phyloP scores from a whole-genome alignment of 306 rosid species.

The Vigna mungo region DNA sequence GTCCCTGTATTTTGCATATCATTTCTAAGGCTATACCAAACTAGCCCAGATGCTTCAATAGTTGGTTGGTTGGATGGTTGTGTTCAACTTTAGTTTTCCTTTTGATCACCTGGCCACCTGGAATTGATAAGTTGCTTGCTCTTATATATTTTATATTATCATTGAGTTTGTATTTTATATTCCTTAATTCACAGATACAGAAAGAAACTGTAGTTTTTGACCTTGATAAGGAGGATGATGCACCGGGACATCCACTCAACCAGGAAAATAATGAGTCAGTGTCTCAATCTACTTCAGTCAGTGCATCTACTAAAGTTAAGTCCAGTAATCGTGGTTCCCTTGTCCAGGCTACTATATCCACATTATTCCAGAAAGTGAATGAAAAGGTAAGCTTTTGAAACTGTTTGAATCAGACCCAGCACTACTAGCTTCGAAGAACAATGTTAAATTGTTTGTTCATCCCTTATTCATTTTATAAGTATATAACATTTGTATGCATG shows the following conservation, averaged over 20 bases:
- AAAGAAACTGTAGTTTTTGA: conserved; percentile 47
- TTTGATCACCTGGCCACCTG: conserved; percentile 20
- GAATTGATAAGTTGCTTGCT: conserved; percentile 31
- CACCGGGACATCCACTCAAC: conserved; percentile 47
- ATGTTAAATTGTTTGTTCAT: conserved; percentile 17
- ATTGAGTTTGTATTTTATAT: conserved; percentile 29
- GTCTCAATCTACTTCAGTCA: conserved; percentile 48
- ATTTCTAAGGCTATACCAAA: conserved; percentile 3
- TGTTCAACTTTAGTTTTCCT: conserved; percentile 27
- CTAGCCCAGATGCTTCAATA: conserved; percentile 25
- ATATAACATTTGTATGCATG: conserved; percentile 16
- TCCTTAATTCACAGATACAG: conserved; percentile 49
- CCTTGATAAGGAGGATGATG: conserved; percentile 44
- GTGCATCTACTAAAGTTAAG: conserved; percentile 48
- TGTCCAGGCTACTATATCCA: conserved; percentile 79
- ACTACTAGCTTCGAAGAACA: not conserved
- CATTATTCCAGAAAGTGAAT: conserved; percentile 86
- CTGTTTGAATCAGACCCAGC: conserved; percentile 15
- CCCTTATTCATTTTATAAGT: conserved; percentile 13
- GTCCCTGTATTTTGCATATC: conserved; percentile 34
- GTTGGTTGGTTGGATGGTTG: conserved; percentile 30
- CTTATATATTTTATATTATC: conserved; percentile 34
- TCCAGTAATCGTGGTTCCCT: conserved; percentile 55
- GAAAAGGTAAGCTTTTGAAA: conserved; percentile 62
- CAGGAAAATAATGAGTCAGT: conserved; percentile 51